A percentile compares a stretch with the other conserved stretches of the same genome.
phyloP scores from a whole-genome alignment of 192 early-diverging fungal species.

The Coemansia guatemalensis region DNA sequence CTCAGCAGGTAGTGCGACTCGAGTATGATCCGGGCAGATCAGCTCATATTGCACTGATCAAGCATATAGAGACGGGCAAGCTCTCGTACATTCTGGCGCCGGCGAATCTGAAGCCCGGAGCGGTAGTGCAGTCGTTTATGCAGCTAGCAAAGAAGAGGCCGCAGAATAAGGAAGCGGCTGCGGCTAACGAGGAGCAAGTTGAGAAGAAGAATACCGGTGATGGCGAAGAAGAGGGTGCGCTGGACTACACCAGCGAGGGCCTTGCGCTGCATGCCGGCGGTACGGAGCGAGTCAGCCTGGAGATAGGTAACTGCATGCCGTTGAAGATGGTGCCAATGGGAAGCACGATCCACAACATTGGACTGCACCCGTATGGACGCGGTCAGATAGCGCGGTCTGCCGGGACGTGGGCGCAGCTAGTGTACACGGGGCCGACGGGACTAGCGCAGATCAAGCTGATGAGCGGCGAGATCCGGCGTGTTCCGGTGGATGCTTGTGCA shows the following conservation, averaged over 20 bases:
- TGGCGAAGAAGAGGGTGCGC: neutral
- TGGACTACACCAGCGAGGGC: slow-evolving; percentile 18
- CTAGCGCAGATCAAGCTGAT: slow-evolving; percentile 83
- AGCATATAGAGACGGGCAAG: slow-evolving; percentile 71
- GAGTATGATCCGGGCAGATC: slow-evolving; percentile 94
- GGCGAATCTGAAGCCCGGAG: slow-evolving; percentile 70
- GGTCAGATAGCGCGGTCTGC: slow-evolving; percentile 82
- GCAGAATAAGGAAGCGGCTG: slow-evolving; percentile 2
- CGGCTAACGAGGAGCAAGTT: slow-evolving; percentile 9
- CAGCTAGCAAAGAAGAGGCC: slow-evolving; percentile 2
- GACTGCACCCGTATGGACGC: slow-evolving; percentile 71
- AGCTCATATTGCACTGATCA: slow-evolving; percentile 83
- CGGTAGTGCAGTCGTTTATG: slow-evolving; percentile 65
- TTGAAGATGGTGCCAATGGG: slow-evolving; percentile 92
- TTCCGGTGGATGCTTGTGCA: slow-evolving; percentile 81
- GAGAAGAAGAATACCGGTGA: neutral
- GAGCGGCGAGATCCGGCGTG: slow-evolving; percentile 84
- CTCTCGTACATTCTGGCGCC: slow-evolving; percentile 87
- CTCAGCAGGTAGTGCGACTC: slow-evolving; percentile 81
- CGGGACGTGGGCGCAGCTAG: slow-evolving; percentile 81
- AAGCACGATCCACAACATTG: slow-evolving; percentile 84
- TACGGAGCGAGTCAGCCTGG: slow-evolving; percentile 49
- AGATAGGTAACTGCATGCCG: slow-evolving; percentile 87
- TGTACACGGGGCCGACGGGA: slow-evolving; percentile 73
- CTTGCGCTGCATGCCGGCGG: slow-evolving; percentile 8